A percentile compares a stretch with the other conserved stretches of the same genome.
Evolutionary conservation across 208 protist species (phyloP).

Genomic region (Leishmania guyanensis): DNA sequence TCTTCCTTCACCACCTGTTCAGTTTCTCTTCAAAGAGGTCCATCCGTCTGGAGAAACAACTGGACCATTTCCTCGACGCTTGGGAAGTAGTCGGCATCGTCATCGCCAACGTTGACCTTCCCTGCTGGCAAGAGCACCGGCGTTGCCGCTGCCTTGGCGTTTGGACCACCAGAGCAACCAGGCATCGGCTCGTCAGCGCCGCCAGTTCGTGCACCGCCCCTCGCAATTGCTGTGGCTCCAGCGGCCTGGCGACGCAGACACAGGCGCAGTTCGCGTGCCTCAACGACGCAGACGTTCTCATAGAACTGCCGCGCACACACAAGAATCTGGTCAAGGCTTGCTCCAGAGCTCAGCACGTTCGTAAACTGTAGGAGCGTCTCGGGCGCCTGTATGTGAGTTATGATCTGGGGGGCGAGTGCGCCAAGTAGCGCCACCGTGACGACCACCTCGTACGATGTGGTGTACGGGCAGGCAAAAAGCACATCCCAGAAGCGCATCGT

Average conservation of each 20-base stretch:
- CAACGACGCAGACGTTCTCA: slow-evolving; percentile 41
- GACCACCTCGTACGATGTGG: slow-evolving; percentile 69
- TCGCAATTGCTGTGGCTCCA: not conserved
- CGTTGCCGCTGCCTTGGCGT: not conserved
- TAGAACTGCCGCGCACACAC: slow-evolving; percentile 66
- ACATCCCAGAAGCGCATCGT: slow-evolving; percentile 88
- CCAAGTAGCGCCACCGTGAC: slow-evolving; percentile 65
- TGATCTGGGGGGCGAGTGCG: slow-evolving; percentile 51
- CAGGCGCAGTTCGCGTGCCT: slow-evolving; percentile 31
- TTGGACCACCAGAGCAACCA: not conserved
- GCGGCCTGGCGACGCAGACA: slow-evolving; percentile 14
- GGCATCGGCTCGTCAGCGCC: not conserved
- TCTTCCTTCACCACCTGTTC: not conserved
- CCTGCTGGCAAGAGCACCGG: not conserved
- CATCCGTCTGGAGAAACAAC: slow-evolving; percentile 34
- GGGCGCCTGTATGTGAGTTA: slow-evolving; percentile 44
- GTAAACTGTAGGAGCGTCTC: slow-evolving; percentile 71
- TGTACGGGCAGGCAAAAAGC: slow-evolving; percentile 72
- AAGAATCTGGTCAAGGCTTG: slow-evolving; percentile 58
- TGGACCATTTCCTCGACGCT: slow-evolving; percentile 45
- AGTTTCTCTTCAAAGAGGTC: slow-evolving; percentile 16
- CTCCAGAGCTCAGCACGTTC: slow-evolving; percentile 48
- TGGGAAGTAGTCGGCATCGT: slow-evolving; percentile 17
- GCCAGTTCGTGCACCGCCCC: not conserved
- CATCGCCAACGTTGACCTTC: not conserved